Evolutionary conservation across 768 basidiomycete species (phyloP).

Genomic region (Daedaleopsis sinensis): DNA sequence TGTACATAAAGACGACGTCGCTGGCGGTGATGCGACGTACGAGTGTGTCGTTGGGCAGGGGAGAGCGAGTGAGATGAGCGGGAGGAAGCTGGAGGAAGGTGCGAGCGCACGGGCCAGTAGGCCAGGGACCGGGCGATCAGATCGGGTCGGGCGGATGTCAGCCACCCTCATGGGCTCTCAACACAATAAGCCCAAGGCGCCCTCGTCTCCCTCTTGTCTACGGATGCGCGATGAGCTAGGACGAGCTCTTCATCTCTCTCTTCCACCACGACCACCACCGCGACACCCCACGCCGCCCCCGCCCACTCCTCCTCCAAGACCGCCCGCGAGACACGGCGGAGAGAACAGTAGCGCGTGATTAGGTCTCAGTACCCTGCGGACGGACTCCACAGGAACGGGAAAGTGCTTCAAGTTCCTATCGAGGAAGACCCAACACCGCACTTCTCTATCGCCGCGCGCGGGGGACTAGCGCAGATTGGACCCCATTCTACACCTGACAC

Average conservation of each 20-base stretch:
- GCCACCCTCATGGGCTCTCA: conserved; percentile 5
- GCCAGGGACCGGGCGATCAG: not conserved
- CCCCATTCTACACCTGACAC: not conserved
- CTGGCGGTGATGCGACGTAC: not conserved
- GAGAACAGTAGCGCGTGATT: not conserved
- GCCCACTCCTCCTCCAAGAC: not conserved
- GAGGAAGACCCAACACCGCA: not conserved
- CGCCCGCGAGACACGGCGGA: not conserved
- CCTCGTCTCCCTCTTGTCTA: conserved; percentile 4
- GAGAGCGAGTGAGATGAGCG: conserved; percentile 2
- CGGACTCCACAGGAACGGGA: conserved; percentile 1
- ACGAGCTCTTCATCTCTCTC: not conserved
- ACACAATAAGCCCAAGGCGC: conserved; percentile 22
- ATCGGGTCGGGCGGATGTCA: not conserved
- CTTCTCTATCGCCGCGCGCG: not conserved
- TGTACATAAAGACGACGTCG: not conserved
- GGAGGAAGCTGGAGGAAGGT: not conserved
- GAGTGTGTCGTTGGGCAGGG: not conserved
- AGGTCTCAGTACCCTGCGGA: not conserved
- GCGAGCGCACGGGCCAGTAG: not conserved
- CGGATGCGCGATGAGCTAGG: not conserved
- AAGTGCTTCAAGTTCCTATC: not conserved
- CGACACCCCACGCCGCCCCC: conserved; percentile 2
- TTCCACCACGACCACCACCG: conserved; percentile 18
- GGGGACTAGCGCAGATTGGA: not conserved